These are phyloP conservation scores for Zizania latifolia DNA, from an alignment of 176 grass and related monocot species.

Conservation along the genomic window DNA sequence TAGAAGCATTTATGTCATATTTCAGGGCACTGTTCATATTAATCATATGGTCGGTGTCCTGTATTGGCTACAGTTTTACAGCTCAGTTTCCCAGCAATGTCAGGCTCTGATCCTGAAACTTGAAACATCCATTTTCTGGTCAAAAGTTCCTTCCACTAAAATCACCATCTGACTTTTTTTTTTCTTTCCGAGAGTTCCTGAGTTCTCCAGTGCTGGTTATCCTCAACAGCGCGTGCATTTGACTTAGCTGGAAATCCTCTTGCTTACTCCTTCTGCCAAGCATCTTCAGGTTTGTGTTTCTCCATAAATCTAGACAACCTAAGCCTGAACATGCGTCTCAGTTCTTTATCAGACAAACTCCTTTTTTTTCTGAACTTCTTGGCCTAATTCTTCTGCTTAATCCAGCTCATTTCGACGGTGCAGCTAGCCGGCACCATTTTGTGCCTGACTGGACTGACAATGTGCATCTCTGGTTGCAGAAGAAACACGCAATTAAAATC, in stretches of 20 bases:
- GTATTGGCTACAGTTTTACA: conserved; percentile 5
- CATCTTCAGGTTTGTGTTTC: conserved; percentile 2
- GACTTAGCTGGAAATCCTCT: background rate
- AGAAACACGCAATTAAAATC: conserved; percentile 22
- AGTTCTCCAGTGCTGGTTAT: conserved; percentile 1
- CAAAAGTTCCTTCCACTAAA: conserved; percentile 19
- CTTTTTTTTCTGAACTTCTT: background rate
- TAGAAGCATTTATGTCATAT: background rate
- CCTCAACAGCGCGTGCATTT: conserved; percentile 1
- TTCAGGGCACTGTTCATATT: background rate
- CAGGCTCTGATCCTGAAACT: conserved; percentile 16
- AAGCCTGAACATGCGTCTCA: background rate
- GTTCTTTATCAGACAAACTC: background rate
- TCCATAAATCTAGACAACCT: background rate
- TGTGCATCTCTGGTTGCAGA: background rate
- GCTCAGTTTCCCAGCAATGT: background rate
- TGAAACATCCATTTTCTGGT: conserved; percentile 19
- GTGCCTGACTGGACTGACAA: background rate
- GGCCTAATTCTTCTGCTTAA: background rate
- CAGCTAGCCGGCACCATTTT: background rate
- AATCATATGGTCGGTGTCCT: background rate
- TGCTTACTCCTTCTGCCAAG: background rate
- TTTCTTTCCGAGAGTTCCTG: conserved; percentile 4
- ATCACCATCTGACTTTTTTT: conserved; percentile 16
- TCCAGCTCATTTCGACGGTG: conserved; percentile 1